These are phyloP conservation scores for Leccinum barrowsii DNA, from an alignment of 768 basidiomycete species.

Conservation along the genomic window DNA sequence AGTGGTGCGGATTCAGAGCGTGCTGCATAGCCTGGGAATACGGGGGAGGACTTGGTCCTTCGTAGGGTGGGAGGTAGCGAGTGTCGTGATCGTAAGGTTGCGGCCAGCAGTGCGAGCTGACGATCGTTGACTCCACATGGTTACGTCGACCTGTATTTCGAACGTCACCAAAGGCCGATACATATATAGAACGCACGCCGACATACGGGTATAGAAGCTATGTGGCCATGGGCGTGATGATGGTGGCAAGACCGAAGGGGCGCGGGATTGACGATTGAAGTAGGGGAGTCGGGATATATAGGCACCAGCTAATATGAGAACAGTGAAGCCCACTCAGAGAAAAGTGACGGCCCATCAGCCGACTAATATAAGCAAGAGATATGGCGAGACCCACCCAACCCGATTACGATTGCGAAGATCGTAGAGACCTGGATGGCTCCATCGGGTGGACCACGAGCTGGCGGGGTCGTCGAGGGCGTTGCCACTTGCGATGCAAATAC, in stretches of 20 bases:
- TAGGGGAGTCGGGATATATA: constrained; percentile 1
- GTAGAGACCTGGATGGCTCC: constrained; percentile 10
- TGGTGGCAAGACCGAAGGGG: not conserved
- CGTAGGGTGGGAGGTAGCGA: constrained; percentile 9
- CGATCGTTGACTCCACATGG: constrained; percentile 6
- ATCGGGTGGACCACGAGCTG: not conserved
- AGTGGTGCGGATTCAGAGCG: not conserved
- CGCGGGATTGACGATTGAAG: not conserved
- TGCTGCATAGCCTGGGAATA: not conserved
- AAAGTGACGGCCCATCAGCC: not conserved
- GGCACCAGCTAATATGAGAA: constrained; percentile 4
- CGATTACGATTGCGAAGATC: constrained; percentile 8
- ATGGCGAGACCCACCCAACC: constrained; percentile 8
- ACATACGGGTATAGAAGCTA: not conserved
- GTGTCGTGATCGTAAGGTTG: not conserved
- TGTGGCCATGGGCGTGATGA: not conserved
- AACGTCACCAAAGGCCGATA: not conserved
- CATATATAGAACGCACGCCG: not conserved
- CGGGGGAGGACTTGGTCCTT: constrained; percentile 10
- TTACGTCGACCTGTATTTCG: not conserved
- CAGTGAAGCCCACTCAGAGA: constrained; percentile 10
- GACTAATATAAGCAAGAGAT: not conserved
- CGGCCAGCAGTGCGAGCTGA: not conserved
- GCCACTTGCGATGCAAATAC: not conserved
- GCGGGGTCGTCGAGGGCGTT: not conserved